These are phyloP conservation scores for Erythrophleum ivorense DNA, from an alignment of 331 rosid genomes.

Conservation along the genomic window DNA sequence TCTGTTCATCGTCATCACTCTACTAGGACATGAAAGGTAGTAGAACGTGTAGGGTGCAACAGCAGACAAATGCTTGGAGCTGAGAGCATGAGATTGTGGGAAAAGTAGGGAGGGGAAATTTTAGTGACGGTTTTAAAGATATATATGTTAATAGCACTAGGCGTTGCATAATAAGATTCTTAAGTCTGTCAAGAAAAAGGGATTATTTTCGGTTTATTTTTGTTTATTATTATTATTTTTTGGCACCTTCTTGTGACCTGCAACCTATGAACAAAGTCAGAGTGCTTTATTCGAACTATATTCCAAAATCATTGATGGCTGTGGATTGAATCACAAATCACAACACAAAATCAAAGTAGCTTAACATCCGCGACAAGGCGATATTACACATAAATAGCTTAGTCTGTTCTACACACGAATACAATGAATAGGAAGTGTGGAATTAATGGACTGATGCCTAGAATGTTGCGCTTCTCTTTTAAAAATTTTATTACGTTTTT, in stretches of 20 bases:
- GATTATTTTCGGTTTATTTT: constrained; percentile 33
- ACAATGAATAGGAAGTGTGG: too few species aligned
- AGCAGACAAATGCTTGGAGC: too few species aligned
- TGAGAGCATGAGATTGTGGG: constrained; percentile 70
- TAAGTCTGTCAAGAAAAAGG: constrained; percentile 98
- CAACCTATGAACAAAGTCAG: constrained; percentile 20
- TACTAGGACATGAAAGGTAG: too few species aligned
- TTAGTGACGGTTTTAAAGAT: constrained; percentile 93
- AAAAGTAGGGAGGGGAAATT: constrained; percentile 94
- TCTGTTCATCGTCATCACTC: too few species aligned
- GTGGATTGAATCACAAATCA: neutral
- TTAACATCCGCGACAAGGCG: neutral
- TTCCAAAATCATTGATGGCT: neutral
- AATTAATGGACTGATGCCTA: too few species aligned
- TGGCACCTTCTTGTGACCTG: neutral
- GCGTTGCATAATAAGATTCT: constrained; percentile 94
- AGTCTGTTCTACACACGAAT: too few species aligned
- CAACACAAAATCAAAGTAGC: neutral
- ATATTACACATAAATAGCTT: neutral
- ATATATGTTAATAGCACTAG: constrained; percentile 79
- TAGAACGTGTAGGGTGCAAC: too few species aligned
- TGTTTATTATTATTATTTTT: constrained; percentile 12
- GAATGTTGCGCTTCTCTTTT: too few species aligned
- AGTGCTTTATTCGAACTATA: constrained; percentile 3
- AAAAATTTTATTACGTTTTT: too few species aligned